These are phyloP conservation scores for Endoconidiophora laricicola DNA, from an alignment of 2,329 filamentous ascomycete genomes.

Conservation along the genomic window DNA sequence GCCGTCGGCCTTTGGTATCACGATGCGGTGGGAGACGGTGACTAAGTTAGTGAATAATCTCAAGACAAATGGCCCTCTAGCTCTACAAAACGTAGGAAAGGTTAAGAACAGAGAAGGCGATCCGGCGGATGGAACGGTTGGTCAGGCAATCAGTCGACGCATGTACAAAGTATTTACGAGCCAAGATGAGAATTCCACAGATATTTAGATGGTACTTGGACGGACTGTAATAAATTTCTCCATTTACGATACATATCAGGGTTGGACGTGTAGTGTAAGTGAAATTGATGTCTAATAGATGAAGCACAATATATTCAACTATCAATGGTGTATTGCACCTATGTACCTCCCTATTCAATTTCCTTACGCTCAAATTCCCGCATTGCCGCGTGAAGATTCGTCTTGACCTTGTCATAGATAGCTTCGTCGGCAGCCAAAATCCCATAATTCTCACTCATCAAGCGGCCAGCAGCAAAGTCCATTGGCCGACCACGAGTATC, in stretches of 20 bases:
- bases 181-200: conserved; percentile 36
- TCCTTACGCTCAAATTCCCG: conserved; percentile 7
- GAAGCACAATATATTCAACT: not conserved
- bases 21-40: conserved; percentile 41
- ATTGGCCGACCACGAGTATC: conserved; percentile 36
- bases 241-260: not conserved
- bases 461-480: conserved; percentile 32
- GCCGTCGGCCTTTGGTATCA: conserved; percentile 54
- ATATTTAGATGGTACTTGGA: conserved; percentile 24
- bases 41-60: conserved; percentile 42
- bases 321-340: not conserved
- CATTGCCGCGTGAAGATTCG: conserved; percentile 16
- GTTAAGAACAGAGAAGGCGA: conserved; percentile 40
- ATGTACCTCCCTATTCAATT: not conserved
- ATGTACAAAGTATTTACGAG: conserved; percentile 44
- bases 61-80: conserved; percentile 37
- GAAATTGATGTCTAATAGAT: too few species aligned
- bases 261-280: too few species aligned
- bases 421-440: conserved; percentile 35
- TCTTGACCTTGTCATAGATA: conserved; percentile 26
- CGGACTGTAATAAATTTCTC: not conserved
- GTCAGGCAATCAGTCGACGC: conserved; percentile 40
- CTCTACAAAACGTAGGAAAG: conserved; percentile 45
- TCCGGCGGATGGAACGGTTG: conserved; percentile 36
- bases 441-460: conserved; percentile 34